These are phyloP conservation scores for Euptelea pleiosperma DNA, from an alignment of 164 flowering plant species.

Conservation along the genomic window DNA sequence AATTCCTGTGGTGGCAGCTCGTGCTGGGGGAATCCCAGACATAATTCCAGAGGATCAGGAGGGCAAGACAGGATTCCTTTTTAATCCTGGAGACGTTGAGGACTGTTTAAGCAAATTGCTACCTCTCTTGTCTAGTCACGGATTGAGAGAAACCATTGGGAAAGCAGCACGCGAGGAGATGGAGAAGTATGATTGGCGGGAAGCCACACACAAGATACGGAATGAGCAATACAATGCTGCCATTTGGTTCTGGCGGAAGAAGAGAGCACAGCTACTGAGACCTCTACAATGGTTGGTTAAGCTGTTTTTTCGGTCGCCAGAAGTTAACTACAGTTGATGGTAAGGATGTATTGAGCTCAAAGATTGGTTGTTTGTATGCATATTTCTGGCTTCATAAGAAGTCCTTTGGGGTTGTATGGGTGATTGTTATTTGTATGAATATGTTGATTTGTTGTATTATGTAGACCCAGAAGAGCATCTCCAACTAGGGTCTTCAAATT, in stretches of 20 bases:
- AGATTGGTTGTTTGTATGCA: too few species aligned
- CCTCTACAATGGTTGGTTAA: slow-evolving; percentile 71
- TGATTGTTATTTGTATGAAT: too few species aligned
- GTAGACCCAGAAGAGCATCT: too few species aligned
- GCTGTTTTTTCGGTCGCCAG: slow-evolving; percentile 48
- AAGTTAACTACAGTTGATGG: slow-evolving; percentile 40
- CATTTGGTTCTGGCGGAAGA: slow-evolving; percentile 96
- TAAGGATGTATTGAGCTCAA: neutral
- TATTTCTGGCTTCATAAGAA: too few species aligned
- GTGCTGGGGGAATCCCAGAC: slow-evolving; percentile 94
- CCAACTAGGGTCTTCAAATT: too few species aligned
- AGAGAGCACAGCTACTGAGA: slow-evolving; percentile 58
- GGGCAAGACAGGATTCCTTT: slow-evolving; percentile 76
- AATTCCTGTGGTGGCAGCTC: slow-evolving; percentile 86
- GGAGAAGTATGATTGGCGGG: slow-evolving; percentile 94
- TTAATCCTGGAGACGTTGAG: slow-evolving; percentile 71
- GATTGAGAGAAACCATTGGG: slow-evolving; percentile 70
- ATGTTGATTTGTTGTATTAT: too few species aligned
- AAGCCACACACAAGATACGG: slow-evolving; percentile 76
- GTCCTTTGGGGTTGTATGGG: too few species aligned
- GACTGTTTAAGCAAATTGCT: slow-evolving; percentile 79
- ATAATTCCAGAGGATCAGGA: slow-evolving; percentile 79
- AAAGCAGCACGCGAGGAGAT: slow-evolving; percentile 80
- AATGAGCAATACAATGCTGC: slow-evolving; percentile 94
- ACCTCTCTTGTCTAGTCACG: slow-evolving; percentile 47